Evolutionary conservation across 202 grass and related monocot genomes (phyloP).

Genomic region (Carex arenaria): DNA sequence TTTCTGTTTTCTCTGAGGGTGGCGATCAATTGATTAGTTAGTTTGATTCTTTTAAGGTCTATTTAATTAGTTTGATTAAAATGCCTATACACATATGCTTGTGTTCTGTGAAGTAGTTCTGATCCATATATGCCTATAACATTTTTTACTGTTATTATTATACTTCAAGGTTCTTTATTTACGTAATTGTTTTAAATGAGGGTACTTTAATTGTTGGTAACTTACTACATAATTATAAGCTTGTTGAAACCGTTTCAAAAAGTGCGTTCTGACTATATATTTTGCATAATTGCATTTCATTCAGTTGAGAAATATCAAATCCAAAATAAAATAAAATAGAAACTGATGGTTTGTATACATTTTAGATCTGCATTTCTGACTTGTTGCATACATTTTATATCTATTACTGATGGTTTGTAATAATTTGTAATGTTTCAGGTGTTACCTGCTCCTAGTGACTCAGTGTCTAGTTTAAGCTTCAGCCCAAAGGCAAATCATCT

Average conservation of each 20-base stretch:
- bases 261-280: background rate
- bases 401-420: background rate
- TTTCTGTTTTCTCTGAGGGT: too few relatives aligned
- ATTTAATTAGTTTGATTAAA: background rate
- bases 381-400: background rate
- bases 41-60: too few relatives aligned
- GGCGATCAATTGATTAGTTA: background rate
- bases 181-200: background rate
- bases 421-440: background rate
- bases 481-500: constrained; percentile 78
- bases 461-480: constrained; percentile 79
- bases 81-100: background rate
- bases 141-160: too few relatives aligned
- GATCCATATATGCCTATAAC: too few relatives aligned
- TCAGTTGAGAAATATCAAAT: background rate
- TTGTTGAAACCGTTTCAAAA: background rate
- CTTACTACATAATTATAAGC: background rate
- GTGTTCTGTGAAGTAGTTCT: too few relatives aligned
- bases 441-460: constrained; percentile 39
- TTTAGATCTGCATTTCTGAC: background rate
- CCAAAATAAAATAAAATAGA: background rate
- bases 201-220: background rate
- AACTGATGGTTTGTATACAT: background rate
- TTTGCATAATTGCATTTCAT: background rate
- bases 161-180: background rate